Conservation (phyloP, 306 rosid genomes). For the Rosa lucieae region DNA sequence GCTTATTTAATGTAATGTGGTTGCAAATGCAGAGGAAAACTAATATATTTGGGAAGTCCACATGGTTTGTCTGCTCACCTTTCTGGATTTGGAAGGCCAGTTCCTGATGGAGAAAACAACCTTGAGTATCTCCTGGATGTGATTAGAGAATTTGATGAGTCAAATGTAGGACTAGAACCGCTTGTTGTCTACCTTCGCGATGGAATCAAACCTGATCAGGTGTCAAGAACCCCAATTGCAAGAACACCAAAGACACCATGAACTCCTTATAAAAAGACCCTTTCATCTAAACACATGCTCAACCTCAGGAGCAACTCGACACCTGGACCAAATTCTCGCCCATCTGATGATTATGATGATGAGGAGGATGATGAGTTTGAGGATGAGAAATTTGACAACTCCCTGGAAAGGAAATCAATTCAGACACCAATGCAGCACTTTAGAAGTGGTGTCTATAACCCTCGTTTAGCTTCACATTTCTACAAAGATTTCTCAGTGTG, state of each 20-base stretch:
- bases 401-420: constrained; percentile 62
- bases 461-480: constrained; percentile 81
- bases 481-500: constrained; percentile 77
- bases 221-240: constrained; percentile 49
- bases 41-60: constrained; percentile 78
- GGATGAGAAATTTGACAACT: constrained; percentile 59
- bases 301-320: constrained; percentile 48
- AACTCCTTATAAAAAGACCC: constrained; percentile 40
- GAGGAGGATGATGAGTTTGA: constrained; percentile 32
- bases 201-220: constrained; percentile 66
- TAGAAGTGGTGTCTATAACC: constrained; percentile 50
- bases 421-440: constrained; percentile 45
- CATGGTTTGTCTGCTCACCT: constrained; percentile 52
- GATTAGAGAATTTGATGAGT: constrained; percentile 77
- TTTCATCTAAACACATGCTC: constrained; percentile 53
- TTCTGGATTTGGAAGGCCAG: constrained; percentile 75
- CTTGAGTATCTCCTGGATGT: constrained; percentile 85
- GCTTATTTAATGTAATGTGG: constrained; percentile 5
- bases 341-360: constrained; percentile 31
- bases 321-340: constrained; percentile 41
- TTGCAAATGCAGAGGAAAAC: constrained; percentile 73
- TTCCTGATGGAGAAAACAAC: constrained; percentile 75
- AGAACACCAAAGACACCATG: constrained; percentile 49
- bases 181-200: constrained; percentile 59
- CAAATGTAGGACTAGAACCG: constrained; percentile 78